Evolutionary conservation across 1,284 basidiomycete species (phyloP).

Genomic region (Apiotrichum mycotoxinovorans): DNA sequence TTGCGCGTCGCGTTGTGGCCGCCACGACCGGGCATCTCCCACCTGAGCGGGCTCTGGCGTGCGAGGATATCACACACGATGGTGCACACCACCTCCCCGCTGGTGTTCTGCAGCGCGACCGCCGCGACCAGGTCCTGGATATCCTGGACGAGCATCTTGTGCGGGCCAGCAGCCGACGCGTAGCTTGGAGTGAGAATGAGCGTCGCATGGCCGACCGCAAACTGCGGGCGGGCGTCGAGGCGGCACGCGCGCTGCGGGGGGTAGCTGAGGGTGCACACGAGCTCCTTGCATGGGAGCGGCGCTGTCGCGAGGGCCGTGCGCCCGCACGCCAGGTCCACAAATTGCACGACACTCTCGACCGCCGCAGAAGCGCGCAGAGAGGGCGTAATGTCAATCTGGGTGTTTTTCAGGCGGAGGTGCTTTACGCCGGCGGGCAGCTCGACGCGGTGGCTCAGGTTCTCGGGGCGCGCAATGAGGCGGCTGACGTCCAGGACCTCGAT

Average conservation of each 20-base stretch:
- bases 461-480: neutral
- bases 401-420: neutral
- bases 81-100: neutral
- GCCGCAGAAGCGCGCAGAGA: neutral
- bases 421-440: neutral
- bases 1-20: neutral
- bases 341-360: neutral
- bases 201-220: neutral
- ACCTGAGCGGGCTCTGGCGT: neutral
- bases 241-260: constrained; percentile 1
- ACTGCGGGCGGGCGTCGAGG: neutral
- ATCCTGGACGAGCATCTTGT: neutral
- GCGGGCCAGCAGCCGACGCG: neutral
- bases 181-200: neutral
- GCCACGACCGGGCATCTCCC: neutral
- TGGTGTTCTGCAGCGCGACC: neutral
- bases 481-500: neutral
- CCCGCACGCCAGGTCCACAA: neutral
- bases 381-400: neutral
- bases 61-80: neutral
- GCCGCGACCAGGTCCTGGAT: neutral
- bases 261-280: neutral
- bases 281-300: neutral
- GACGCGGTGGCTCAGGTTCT: neutral
- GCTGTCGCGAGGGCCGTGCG: neutral